Conservation (phyloP, 23 red algal species). For the Porphyridium purpureum region DNA sequence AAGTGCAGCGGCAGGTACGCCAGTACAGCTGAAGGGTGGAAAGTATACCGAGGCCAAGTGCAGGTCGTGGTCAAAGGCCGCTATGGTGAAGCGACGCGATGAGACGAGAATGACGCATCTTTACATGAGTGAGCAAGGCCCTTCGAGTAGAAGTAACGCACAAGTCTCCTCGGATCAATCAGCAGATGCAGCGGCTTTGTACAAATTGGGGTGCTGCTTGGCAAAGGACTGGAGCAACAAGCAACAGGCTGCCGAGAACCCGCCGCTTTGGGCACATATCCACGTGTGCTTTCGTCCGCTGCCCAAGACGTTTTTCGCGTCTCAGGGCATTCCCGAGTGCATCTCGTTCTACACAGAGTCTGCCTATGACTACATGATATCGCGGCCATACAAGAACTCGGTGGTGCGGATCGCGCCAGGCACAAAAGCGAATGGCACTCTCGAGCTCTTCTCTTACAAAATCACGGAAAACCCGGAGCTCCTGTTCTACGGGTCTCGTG, state of each 20-base stretch:
- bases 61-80: no score
- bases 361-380: constrained; percentile 52
- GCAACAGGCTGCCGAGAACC: constrained; percentile 66
- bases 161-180: no score
- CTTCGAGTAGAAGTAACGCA: no score
- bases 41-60: no score
- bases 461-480: constrained; percentile 25
- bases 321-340: constrained; percentile 5
- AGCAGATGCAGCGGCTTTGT: no score
- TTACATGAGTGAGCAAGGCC: no score
- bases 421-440: neutral
- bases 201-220: constrained; percentile 52
- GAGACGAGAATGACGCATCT: no score
- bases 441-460: constrained; percentile 75
- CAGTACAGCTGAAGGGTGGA: no score
- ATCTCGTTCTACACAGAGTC: constrained; percentile 69
- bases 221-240: constrained; percentile 81
- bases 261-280: constrained; percentile 92
- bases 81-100: no score
- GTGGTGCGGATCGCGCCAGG: constrained; percentile 32
- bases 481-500: constrained; percentile 51
- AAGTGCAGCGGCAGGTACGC: no score
- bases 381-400: constrained; percentile 62
- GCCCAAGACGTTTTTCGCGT: constrained; percentile 42
- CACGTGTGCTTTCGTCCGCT: constrained; percentile 66